Evolutionary conservation across 495 filamentous ascomycete species (phyloP), one percentile per base, ranked within the genome.

Genomic region (Halenospora varia): DNA sequence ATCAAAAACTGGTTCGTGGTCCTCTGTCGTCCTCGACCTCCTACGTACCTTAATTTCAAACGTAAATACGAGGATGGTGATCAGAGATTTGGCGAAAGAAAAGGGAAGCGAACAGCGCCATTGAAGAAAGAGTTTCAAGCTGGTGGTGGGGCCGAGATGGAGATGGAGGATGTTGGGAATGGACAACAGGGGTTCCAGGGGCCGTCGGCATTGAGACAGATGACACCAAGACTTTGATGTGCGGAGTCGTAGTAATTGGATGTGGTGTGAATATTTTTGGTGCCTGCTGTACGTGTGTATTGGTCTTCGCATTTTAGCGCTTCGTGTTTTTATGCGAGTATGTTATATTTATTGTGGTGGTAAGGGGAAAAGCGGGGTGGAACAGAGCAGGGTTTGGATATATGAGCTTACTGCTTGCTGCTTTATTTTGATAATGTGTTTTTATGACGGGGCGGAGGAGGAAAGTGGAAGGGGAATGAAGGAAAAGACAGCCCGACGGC

Each of bases 1-100:
- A 73, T 87, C 71, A 85, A 75, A 56, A 97, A 97, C 68, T 94
- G 88, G 84, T 70, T 88, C 23, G 77, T 86, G 1, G 91, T 96
- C 45, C 75, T 98, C 29, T 82, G 85, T 52, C 82, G 94, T 47
- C 90, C 94, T 26, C 79, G 94, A 22, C 88, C 90, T 20, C 92
- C 94, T 40, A 93, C 88, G 3, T 97, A 97, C 69, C 80, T 96
- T 64, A 82, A 88, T 60, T 94, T 97, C 75, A 97, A 96, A 73
- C 67, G 75, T 47, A 66, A 72, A 26, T 94, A 93, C 63, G 75
- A 83, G 61, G 80, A 86, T 56, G 94, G 93, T 4, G 94, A 98
- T 68, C 89, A 93, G 70, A 82, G 93, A 44, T 86, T 96, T 50
- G 86, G 82, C n/a, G 74, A 78, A 50, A 72, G 78, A 60, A 81